Evolutionary conservation across 495 filamentous ascomycete species (phyloP).

Genomic region (Penicillium verhagenii): DNA sequence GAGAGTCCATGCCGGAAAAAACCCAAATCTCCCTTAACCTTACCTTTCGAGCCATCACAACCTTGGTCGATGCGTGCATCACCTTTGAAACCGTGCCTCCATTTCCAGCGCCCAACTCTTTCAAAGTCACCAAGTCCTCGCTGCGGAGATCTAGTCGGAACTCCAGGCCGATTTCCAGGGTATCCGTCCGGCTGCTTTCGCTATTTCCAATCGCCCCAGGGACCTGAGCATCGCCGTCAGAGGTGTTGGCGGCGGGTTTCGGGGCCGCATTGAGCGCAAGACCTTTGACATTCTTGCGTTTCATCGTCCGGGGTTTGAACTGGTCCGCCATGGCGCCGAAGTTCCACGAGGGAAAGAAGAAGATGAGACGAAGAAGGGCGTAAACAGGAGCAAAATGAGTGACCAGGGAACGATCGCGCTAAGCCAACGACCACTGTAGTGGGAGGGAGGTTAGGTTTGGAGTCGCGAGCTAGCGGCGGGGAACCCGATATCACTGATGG

Average conservation of each 20-base stretch:
- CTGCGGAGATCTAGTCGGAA: slow-evolving; percentile 89
- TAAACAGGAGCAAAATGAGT: slow-evolving; percentile 6
- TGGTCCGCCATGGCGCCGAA: slow-evolving; percentile 67
- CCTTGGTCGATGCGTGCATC: slow-evolving; percentile 88
- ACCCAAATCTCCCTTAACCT: slow-evolving; percentile 4
- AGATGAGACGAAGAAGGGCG: background rate
- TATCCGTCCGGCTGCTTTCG: slow-evolving; percentile 65
- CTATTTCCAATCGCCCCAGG: slow-evolving; percentile 59
- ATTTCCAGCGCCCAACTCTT: slow-evolving; percentile 94
- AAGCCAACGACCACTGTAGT: slow-evolving; percentile 15
- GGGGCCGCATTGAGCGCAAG: slow-evolving; percentile 74
- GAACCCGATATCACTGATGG: slow-evolving; percentile 34
- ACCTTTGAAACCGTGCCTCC: slow-evolving; percentile 98
- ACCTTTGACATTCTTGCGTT: slow-evolving; percentile 98
- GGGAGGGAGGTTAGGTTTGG: slow-evolving; percentile 14
- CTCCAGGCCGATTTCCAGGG: slow-evolving; percentile 93
- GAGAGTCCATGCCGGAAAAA: background rate
- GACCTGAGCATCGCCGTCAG: slow-evolving; percentile 58
- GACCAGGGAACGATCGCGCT: slow-evolving; percentile 10
- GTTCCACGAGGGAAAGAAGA: slow-evolving; percentile 1
- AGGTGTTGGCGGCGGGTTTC: slow-evolving; percentile 53
- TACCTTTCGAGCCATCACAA: slow-evolving; percentile 97
- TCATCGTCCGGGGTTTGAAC: slow-evolving; percentile 88
- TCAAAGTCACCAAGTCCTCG: slow-evolving; percentile 88
- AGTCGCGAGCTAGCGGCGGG: slow-evolving; percentile 31